Evolutionary conservation across 768 basidiomycete genomes (phyloP), one percentile per base, ranked within the genome.

Genomic region (Tulasnella sp.): DNA sequence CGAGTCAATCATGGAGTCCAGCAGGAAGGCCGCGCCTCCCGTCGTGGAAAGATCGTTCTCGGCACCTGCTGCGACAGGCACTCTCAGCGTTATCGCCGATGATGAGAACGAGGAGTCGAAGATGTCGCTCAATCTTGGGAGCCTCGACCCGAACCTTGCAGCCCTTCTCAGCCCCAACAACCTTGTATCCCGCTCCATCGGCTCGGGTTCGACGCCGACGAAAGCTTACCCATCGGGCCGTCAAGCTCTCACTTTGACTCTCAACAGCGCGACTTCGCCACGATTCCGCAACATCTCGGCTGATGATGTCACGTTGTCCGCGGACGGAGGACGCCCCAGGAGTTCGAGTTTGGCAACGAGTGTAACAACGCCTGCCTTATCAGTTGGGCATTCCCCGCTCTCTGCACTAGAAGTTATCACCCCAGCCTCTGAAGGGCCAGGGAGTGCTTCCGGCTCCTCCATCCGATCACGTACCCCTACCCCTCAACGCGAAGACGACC

Each of bases 111-210:
- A 37, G 46, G 46, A 46, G 34, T 64, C 77, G 37, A 60, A 64
- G 16, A 64, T 78, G 41, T 78, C 77, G 58, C 5, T 78, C 11
- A 64, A 69, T 54, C 64, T 80, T 20, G 42, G 72, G 20, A 24
- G 20, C 18, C 41, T 80, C 34, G 79, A 80, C 44, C 79, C 79
- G 5, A 28, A 75, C 34, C 34, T 80, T 8, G 79, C 79, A 37
- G 74, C 46, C 1, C 40, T 80, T 11, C 50, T 80, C 28, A 80
- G 79, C 24, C 79, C 79, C 7, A 80, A 80, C 40, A 78, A 78
- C 40, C 54, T 78, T 14, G 16, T 72, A 20, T 40, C 76, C 11
- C 31, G 34, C 24, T 50, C 76, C n/a, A 60, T 54, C 14, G 44
- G 9, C 22, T 78, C 77, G 22, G 41, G 16, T 22, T 22, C 77